Percentiles rank a stretch among this genome's conserved stretches.
Conservation (phyloP, 805 yeast genomes). For the Crinitomyces ghanaensis region DNA sequence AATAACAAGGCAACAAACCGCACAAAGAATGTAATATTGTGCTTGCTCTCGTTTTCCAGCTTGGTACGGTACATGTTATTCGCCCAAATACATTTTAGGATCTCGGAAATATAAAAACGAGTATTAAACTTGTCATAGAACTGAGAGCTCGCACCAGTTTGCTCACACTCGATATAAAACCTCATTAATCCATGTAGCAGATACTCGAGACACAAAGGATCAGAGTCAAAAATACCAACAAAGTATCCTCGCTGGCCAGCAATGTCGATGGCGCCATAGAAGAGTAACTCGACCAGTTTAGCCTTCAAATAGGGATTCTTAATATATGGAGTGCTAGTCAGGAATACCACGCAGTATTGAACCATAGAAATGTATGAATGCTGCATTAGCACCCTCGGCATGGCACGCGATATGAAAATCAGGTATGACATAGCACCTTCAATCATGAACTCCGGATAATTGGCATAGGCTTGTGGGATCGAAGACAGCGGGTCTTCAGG, state of each 20-base stretch:
- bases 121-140: conserved; percentile 93
- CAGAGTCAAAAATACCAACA: conserved; percentile 50
- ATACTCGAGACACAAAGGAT: conserved; percentile 50
- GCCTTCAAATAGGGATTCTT: conserved; percentile 93
- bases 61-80: conserved; percentile 56
- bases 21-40: conserved; percentile 74
- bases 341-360: conserved; percentile 59
- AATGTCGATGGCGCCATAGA: conserved; percentile 49
- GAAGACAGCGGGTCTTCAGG: neutral
- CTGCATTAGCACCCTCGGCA: conserved; percentile 42
- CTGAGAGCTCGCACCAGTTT: conserved; percentile 89
- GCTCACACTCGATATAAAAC: conserved; percentile 88
- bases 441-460: conserved; percentile 72
- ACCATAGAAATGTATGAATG: conserved; percentile 32
- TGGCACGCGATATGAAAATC: conserved; percentile 42
- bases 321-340: conserved; percentile 54
- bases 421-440: conserved; percentile 63
- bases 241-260: conserved; percentile 46
- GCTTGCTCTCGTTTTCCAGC: conserved; percentile 52
- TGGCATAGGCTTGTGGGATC: conserved; percentile 50
- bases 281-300: conserved; percentile 67
- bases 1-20: conserved; percentile 89
- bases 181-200: conserved; percentile 75
- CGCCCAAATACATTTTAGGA: conserved; percentile 76
- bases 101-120: conserved; percentile 73